Percentiles rank a stretch among this genome's conserved stretches.
Evolutionary conservation across 208 protist genomes (phyloP).

Genomic region (Leishmania braziliensis): DNA sequence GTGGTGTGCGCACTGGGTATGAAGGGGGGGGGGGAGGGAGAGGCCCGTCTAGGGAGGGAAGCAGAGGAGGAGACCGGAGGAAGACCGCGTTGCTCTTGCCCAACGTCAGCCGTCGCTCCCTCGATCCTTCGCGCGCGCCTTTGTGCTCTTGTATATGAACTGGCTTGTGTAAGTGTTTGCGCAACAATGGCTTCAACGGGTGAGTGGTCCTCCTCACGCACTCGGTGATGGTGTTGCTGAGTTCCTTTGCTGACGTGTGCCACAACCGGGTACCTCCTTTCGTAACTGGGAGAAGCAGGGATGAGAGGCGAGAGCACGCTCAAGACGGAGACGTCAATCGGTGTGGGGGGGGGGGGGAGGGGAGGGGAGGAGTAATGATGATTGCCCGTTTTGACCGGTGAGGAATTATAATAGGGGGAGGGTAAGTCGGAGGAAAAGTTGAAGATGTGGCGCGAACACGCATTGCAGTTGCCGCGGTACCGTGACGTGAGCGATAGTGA

Average conservation of each 20-base stretch:
- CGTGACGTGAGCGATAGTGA: neutral
- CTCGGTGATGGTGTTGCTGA: neutral
- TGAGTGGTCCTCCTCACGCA: constrained; percentile 6
- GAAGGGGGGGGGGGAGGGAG: neutral
- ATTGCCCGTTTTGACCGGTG: neutral
- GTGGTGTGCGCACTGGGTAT: neutral
- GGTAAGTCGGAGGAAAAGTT: neutral
- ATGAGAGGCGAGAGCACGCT: neutral
- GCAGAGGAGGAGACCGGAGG: neutral
- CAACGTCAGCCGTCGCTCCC: neutral
- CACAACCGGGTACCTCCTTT: neutral
- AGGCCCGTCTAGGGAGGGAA: neutral
- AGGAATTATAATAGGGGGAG: neutral
- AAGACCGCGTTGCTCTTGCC: neutral
- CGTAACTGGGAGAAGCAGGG: neutral
- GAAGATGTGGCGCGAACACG: neutral
- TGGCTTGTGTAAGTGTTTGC: neutral
- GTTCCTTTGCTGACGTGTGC: neutral
- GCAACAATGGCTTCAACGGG: neutral
- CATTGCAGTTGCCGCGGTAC: neutral
- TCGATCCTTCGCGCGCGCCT: neutral
- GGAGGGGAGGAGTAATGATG: neutral
- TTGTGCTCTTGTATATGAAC: neutral
- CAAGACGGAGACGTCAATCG: neutral
- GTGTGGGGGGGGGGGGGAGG: neutral